Evolutionary conservation across 805 yeast genomes (phyloP).

Genomic region (Pichia occidentalis): DNA sequence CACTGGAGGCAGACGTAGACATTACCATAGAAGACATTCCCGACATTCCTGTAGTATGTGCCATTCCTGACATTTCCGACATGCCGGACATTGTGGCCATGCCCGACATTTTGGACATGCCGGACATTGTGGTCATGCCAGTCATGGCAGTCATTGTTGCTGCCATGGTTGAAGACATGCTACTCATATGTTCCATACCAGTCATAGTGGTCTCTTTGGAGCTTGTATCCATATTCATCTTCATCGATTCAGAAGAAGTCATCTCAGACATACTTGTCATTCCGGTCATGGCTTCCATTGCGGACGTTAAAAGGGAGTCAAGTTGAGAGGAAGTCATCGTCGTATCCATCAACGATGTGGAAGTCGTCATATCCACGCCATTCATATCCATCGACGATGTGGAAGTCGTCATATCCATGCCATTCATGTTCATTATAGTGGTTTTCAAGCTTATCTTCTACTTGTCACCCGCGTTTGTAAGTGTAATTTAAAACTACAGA

Average conservation of each 20-base stretch:
- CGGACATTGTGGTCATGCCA: slow-evolving; percentile 1
- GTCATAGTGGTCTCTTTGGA: slow-evolving; percentile 5
- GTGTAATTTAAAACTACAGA: no score
- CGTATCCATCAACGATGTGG: no score
- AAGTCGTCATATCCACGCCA: slow-evolving; percentile 5
- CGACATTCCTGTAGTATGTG: not conserved
- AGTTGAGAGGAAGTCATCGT: no score
- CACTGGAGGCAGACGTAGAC: slow-evolving; percentile 4
- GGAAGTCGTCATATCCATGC: slow-evolving; percentile 5
- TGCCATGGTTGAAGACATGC: no score
- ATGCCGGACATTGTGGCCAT: slow-evolving; percentile 4
- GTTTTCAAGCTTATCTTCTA: no score
- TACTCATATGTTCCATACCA: slow-evolving; percentile 1
- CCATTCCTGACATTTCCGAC: slow-evolving; percentile 2
- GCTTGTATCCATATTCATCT: slow-evolving; percentile 6
- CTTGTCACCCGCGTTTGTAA: no score
- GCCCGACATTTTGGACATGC: not conserved
- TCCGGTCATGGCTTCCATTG: not conserved
- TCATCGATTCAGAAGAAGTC: not conserved
- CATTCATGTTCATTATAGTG: slow-evolving; percentile 6
- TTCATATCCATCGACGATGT: no score
- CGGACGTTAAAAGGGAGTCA: no score
- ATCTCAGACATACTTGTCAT: slow-evolving; percentile 8
- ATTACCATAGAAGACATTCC: slow-evolving; percentile 1
- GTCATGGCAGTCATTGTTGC: not conserved